A percentile compares a stretch with the other conserved stretches of the same genome.
These are phyloP conservation scores for Astraeus odoratus DNA, from an alignment of 768 basidiomycete species.

Conservation along the genomic window DNA sequence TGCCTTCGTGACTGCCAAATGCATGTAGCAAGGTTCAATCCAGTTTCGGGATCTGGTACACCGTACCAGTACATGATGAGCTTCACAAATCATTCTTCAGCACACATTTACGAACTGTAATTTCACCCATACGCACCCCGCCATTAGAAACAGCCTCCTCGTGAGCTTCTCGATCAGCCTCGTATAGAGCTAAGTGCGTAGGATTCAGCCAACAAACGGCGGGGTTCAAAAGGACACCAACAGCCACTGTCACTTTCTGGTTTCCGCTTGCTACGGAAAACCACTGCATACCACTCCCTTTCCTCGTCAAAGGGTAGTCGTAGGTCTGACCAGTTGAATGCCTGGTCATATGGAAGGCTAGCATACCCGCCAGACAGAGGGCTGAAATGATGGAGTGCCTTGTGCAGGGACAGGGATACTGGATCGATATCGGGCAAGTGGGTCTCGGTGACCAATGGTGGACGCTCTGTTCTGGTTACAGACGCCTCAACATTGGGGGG, in stretches of 20 bases:
- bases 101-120: background rate
- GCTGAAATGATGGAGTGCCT: conserved; percentile 71
- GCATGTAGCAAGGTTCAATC: conserved; percentile 90
- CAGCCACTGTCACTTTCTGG: conserved; percentile 61
- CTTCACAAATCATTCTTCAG: conserved; percentile 27
- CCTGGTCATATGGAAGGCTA: conserved; percentile 51
- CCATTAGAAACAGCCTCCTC: conserved; percentile 89
- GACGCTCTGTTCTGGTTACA: conserved; percentile 23
- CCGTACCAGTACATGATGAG: conserved; percentile 95
- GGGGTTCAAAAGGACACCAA: conserved; percentile 27
- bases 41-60: conserved; percentile 63
- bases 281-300: conserved; percentile 89
- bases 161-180: conserved; percentile 81
- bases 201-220: background rate
- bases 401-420: conserved; percentile 77
- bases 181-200: conserved; percentile 59
- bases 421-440: conserved; percentile 83
- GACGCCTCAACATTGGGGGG: conserved; percentile 36
- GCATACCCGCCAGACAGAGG: conserved; percentile 62
- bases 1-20: conserved; percentile 89
- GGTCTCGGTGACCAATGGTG: conserved; percentile 57
- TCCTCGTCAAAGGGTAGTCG: conserved; percentile 62
- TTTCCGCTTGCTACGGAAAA: conserved; percentile 75
- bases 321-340: conserved; percentile 86
- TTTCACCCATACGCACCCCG: conserved; percentile 47